phyloP scores from a whole-genome alignment of 805 yeast species.

The Nadsonia fulvescens region DNA sequence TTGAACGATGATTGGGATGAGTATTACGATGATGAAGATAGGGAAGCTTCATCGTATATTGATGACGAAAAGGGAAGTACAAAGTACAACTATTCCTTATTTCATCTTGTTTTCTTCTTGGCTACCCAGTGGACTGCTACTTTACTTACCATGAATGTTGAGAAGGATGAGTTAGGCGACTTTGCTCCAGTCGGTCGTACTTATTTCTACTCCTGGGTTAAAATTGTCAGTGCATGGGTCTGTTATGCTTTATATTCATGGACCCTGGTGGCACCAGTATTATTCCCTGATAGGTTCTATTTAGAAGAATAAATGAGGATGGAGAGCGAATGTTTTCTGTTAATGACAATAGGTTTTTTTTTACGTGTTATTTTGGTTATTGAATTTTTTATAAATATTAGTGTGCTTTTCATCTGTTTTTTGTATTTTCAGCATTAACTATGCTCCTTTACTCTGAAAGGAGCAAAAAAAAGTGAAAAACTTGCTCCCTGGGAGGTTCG shows the following conservation, averaged over 20 bases:
- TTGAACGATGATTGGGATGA: slow-evolving; percentile 53
- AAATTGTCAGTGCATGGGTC: slow-evolving; percentile 80
- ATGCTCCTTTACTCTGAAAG: too few species aligned
- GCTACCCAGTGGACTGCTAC: slow-evolving; percentile 98
- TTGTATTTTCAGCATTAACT: too few species aligned
- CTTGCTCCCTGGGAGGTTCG: too few species aligned
- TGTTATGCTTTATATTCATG: slow-evolving; percentile 76
- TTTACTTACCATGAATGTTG: slow-evolving; percentile 76
- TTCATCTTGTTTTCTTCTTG: slow-evolving; percentile 79
- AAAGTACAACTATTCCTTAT: slow-evolving; percentile 68
- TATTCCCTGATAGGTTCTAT: slow-evolving; percentile 73
- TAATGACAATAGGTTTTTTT: too few species aligned
- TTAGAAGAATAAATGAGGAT: slow-evolving; percentile 3
- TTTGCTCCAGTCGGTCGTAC: slow-evolving; percentile 96
- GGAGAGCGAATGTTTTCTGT: too few species aligned
- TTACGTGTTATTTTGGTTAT: too few species aligned
- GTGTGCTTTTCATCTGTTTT: too few species aligned
- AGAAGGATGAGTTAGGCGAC: slow-evolving; percentile 66
- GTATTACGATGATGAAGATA: slow-evolving; percentile 23
- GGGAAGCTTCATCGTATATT: slow-evolving; percentile 23
- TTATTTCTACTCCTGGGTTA: slow-evolving; percentile 87
- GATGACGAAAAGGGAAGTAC: slow-evolving; percentile 49
- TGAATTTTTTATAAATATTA: too few species aligned
- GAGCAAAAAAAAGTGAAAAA: too few species aligned
- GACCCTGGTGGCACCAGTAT: slow-evolving; percentile 80